phyloP scores from a whole-genome alignment of 257 asterid species.

The Coffea canephora region DNA sequence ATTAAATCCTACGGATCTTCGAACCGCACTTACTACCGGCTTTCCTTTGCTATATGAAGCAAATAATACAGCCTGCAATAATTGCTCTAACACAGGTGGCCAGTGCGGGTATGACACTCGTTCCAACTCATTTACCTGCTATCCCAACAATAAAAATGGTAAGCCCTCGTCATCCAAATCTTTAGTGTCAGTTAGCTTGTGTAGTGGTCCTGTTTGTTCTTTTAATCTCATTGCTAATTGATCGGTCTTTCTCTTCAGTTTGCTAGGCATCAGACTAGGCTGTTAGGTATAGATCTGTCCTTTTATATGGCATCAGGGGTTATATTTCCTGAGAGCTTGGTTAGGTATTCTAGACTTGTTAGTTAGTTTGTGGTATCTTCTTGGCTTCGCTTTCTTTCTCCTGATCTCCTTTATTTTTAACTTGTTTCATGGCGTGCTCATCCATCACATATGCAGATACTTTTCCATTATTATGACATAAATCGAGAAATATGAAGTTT shows the following conservation, averaged over 20 bases:
- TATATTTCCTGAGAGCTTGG: not conserved
- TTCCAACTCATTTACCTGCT: constrained; percentile 30
- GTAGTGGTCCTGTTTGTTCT: not conserved
- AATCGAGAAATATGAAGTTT: not conserved
- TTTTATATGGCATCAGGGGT: not conserved
- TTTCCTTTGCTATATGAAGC: constrained; percentile 50
- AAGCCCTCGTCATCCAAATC: not conserved
- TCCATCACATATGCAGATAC: not conserved
- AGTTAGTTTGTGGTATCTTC: not conserved
- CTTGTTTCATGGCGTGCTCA: not conserved
- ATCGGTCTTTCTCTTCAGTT: not conserved
- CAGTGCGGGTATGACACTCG: constrained; percentile 40
- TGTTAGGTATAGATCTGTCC: not conserved
- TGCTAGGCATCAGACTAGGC: not conserved
- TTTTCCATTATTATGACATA: no score
- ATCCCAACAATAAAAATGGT: constrained; percentile 1
- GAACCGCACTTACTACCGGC: constrained; percentile 33
- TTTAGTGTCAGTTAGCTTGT: not conserved
- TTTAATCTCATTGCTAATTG: not conserved
- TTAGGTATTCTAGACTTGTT: not conserved
- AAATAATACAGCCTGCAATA: constrained; percentile 16
- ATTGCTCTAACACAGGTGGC: constrained; percentile 40
- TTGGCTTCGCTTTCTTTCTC: not conserved
- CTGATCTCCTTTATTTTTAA: not conserved
- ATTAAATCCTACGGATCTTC: not conserved